Percentiles rank a stretch among this genome's conserved stretches.
phyloP scores from a whole-genome alignment of 2,329 filamentous ascomycete genomes.

The Polytolypa hystricis region DNA sequence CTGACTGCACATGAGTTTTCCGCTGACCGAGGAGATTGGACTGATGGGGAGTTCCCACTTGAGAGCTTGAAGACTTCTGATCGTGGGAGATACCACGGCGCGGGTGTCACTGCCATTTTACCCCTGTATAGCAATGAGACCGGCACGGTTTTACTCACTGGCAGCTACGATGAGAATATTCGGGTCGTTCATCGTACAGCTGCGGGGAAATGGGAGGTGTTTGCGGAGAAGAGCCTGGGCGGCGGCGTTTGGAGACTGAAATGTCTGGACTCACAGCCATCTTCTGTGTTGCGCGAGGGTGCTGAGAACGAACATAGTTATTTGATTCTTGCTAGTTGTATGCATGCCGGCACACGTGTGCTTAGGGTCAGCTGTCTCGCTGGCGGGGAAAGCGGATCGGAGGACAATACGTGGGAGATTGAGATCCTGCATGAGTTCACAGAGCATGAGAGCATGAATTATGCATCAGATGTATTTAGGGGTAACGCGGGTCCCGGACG shows the following conservation, averaged over 20 bases:
- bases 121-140: slow-evolving; percentile 46
- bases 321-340: slow-evolving; percentile 72
- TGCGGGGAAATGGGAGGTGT: slow-evolving; percentile 25
- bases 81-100: slow-evolving; percentile 52
- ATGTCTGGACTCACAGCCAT: slow-evolving; percentile 23
- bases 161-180: slow-evolving; percentile 81
- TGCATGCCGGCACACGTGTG: slow-evolving; percentile 78
- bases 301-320: slow-evolving; percentile 19
- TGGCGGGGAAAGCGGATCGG: slow-evolving; percentile 23
- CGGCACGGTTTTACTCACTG: slow-evolving; percentile 59
- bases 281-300: background rate
- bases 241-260: slow-evolving; percentile 86
- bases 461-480: slow-evolving; percentile 57
- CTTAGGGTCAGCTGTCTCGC: slow-evolving; percentile 31
- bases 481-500: slow-evolving; percentile 7
- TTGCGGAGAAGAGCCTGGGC: slow-evolving; percentile 55
- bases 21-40: slow-evolving; percentile 7
- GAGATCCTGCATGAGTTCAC: slow-evolving; percentile 61
- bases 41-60: background rate
- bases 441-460: slow-evolving; percentile 91
- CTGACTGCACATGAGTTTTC: slow-evolving; percentile 23
- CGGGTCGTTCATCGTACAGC: slow-evolving; percentile 42
- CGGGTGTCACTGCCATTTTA: slow-evolving; percentile 79
- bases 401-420: slow-evolving; percentile 45
- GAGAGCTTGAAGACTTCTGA: slow-evolving; percentile 27